Evolutionary conservation across 148 eudicot species (phyloP), one percentile per base, ranked within the genome.

Genomic region (Oxyria digyna): DNA sequence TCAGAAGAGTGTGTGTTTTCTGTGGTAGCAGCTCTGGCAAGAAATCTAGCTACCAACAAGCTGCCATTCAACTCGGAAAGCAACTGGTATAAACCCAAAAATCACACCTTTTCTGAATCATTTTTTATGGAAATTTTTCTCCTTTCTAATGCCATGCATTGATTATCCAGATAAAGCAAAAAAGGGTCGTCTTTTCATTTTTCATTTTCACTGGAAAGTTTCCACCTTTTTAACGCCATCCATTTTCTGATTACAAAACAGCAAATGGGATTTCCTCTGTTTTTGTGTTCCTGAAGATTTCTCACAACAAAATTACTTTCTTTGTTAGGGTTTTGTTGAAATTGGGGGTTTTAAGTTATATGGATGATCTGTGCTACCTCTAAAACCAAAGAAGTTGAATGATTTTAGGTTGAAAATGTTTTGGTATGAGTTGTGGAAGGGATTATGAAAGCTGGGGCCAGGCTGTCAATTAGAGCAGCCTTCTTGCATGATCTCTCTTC

Each of bases 401-500:
- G 62, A 23, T 21, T 21, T 54, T 54, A 54, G 62, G 62, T 54
- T 54, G 62, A 54, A 17, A 17, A 20, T 24, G 62, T 24, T 54
- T 54, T 54, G 62, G 62, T 54, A 54, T 54, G 62, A 54, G 4
- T 50, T 50, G 57, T 20, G 57, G 57, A 50, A 50, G 57, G n/a
- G 57, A 1, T 20, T 10, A 54, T 83, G 89, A 81, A 73, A 91
- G 97, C 97, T 88, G 95, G 80, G 81, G 79, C 73, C 71, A 75
- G 85, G 40, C 82, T 87, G 94, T 91, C 84, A 88, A 85, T 1
- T 8, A 54, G 76, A 87, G 85, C 91, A 88, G 87, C 89, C 79
- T 81, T 89, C 88, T 85, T 87, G 91, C 96, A 85, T 89, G 96
- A 89, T 87, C 89, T 78, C 66, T 68, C 73, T 70, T 72, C 59